Base-by-base conservation (phyloP, 2,329 filamentous ascomycete species). In the Arthrobotrys pseudoclavata region DNA sequence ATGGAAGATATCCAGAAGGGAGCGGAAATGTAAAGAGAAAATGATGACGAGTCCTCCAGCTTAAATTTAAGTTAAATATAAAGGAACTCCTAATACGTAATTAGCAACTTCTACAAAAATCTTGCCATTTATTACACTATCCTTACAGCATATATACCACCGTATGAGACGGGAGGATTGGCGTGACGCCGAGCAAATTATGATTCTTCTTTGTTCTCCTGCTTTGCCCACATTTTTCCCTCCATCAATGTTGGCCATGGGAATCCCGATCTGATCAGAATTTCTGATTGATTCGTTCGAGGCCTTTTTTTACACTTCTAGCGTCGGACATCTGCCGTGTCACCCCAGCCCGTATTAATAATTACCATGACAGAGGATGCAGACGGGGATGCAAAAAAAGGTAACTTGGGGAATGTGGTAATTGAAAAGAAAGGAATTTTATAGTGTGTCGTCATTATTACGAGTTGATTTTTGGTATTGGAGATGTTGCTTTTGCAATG, bases 401-500 rank as follows among this genome's bases (percentile, higher is more conserved):
- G n/a, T 15, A 18, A 31, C 2, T 7, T 6, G 50, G 29, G 42
- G 42, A 61, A 34, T 45, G 18, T n/a, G 20, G 29, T 13, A 22
- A 42, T 57, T 60, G 24, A 12, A n/a, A 69, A 31, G 22, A 20
- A 69, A 40, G 20, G 48, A 53, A 24, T 37, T 42, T 57, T 70
- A 31, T 62, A 68, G n/a, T n/a, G 67, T 76, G 71, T 76, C 71
- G 71, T 76, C 71, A 76, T 69, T 22, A 69, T 76, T 76, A 76
- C 71, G 55, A 60, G 57, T 20, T 45, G n/a, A n/a, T 20, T 18
- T 45, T 45, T n/a, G n/a, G 37, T 37, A 13, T 48, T 20, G 40
- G 52, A 7, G 45, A 31, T n/a, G 18, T 48, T 31, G 48, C 18
- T 9, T 45, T 13, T 64, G 15, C n/a, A 12, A 12, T 20, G 18